Base-by-base conservation (phyloP, 192 early-diverging fungal species). In the Coemansia sp. region DNA sequence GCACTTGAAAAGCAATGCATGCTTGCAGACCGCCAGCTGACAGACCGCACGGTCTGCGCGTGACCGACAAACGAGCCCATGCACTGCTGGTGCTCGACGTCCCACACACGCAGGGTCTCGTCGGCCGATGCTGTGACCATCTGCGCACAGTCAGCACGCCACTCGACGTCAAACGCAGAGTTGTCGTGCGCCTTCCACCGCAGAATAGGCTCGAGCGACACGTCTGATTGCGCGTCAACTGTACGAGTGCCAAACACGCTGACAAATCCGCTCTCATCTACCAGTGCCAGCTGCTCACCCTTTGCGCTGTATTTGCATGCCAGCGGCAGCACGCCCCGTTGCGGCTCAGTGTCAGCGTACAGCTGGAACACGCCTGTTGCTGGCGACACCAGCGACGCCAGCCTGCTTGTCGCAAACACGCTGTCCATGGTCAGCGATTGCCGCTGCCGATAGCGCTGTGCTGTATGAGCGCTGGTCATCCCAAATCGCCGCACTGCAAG, bases 141-240 rank as follows among this genome's bases (percentile, higher is more conserved):
- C 49, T 70, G 75, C 14, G 67, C 61, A 67, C 93, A 88, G 60
- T 92, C 86, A 4, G 61, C 63, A 25, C 85, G 85, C 92, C 92
- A 97, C 25, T 82, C 81, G 5, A 92, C 64, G 68, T 97, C 93
- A 52, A 93, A 87, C n/a, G 92, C 83, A 3, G 91, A 86, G 71
- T 92, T 93, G 26, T 82, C 67, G 50, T 97, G 93, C 0, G 86
- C 90, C 31, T 74, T 60, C 80, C 80, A 82, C 10, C 62, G 61
- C 14, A 24, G 17, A 14, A 58, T 18, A 6, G 70, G 70, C 44
- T 36, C 40, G 63, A 73, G 54, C 4, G 63, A 61, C 15, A 56
- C 64, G 3, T 25, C 49, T 2, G 59, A 63, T 11, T 64, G 60
- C 5, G 49, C 31, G 23, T 62, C 60, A 10, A n/a, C 11, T 15